Evolutionary conservation across 192 early-diverging fungal species (phyloP).

Genomic region (Entomortierella beljakovae): DNA sequence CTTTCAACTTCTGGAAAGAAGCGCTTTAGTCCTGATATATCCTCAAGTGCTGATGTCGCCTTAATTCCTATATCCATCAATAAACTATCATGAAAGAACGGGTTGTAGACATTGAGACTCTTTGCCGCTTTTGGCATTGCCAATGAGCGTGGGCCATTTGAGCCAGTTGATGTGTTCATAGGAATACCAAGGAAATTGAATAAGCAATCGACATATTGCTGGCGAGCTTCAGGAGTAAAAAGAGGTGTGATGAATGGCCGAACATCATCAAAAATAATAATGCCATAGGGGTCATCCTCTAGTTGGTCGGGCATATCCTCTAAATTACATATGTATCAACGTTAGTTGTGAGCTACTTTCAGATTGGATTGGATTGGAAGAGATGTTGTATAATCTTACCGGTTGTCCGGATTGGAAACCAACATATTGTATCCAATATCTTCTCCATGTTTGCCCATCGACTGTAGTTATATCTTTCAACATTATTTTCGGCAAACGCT

Average conservation of each 20-base stretch:
- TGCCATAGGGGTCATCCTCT: slow-evolving; percentile 63
- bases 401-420: slow-evolving; percentile 48
- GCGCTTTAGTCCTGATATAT: slow-evolving; percentile 18
- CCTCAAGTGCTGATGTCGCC: not conserved
- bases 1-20: slow-evolving; percentile 34
- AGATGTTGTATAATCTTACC: slow-evolving; percentile 16
- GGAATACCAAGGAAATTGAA: slow-evolving; percentile 62
- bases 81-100: slow-evolving; percentile 28
- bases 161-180: slow-evolving; percentile 48
- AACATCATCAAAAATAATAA: slow-evolving; percentile 67
- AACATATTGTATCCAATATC: slow-evolving; percentile 14
- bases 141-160: slow-evolving; percentile 7
- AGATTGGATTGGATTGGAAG: no score
- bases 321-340: slow-evolving; percentile 7
- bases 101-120: slow-evolving; percentile 10
- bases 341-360: no score
- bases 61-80: slow-evolving; percentile 33
- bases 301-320: slow-evolving; percentile 48
- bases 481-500: slow-evolving; percentile 33
- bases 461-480: slow-evolving; percentile 25
- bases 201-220: slow-evolving; percentile 60
- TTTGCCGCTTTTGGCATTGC: not conserved
- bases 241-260: slow-evolving; percentile 56
- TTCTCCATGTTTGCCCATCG: slow-evolving; percentile 54
- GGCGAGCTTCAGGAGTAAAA: slow-evolving; percentile 52